Evolutionary conservation across 495 filamentous ascomycete species (phyloP).

Genomic region (Penicillium soppii): DNA sequence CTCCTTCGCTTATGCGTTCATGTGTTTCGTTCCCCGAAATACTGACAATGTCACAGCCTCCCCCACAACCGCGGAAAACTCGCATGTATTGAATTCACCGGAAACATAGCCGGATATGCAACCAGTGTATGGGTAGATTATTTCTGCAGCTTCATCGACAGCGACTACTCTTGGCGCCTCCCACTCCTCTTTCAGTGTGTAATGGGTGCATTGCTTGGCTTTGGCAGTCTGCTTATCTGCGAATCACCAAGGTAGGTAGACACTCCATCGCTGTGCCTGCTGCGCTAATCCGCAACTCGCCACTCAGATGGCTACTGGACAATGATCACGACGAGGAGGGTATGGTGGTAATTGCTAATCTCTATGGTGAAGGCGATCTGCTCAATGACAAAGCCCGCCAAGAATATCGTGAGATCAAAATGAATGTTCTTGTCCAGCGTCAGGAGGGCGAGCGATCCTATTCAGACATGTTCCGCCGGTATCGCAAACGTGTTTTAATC

Average conservation of each 20-base stretch:
- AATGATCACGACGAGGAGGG: constrained; percentile 98
- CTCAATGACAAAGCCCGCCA: constrained; percentile 87
- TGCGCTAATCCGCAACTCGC: not conserved
- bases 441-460: constrained; percentile 95
- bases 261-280: not conserved
- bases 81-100: constrained; percentile 97
- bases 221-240: constrained; percentile 88
- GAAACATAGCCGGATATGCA: constrained; percentile 93
- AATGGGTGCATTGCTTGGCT: constrained; percentile 81
- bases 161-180: constrained; percentile 84
- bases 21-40: not conserved
- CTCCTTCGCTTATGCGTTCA: not conserved
- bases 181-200: constrained; percentile 91
- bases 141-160: constrained; percentile 87
- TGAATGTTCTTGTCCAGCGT: constrained; percentile 88
- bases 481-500: constrained; percentile 90
- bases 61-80: constrained; percentile 93
- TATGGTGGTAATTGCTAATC: constrained; percentile 94
- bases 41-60: constrained; percentile 54
- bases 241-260: constrained; percentile 85
- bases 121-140: constrained; percentile 99
- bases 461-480: constrained; percentile 90
- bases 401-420: constrained; percentile 98
- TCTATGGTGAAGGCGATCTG: constrained; percentile 93
- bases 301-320: constrained; percentile 84